Evolutionary conservation across 2,329 filamentous ascomycete genomes (phyloP), one percentile per base, ranked within the genome.

Genomic region (Phialophora tarda): DNA sequence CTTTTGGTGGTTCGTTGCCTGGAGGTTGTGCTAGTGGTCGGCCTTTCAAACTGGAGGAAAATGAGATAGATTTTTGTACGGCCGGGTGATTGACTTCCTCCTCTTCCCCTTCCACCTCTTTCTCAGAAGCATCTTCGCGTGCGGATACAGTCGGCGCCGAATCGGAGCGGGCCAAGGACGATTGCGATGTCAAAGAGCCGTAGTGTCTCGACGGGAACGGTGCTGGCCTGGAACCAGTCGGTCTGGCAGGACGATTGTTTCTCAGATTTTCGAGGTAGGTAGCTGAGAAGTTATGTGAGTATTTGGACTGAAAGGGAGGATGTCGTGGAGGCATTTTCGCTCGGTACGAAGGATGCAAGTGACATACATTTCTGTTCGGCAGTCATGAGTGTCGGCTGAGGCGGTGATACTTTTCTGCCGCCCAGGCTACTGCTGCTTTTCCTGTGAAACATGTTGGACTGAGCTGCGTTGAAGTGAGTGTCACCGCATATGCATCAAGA

Each of bases 251-350:
- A 63, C 84, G 83, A 74, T 85, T 86, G 64, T 79, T 81, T 71
- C 87, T 84, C 28, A 89, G 82, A 67, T 87, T 85, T 69, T 84
- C 82, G 55, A 89, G 79, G 75, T 88, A 89, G 64, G 78, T 82
- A 65, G 84, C 86, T 89, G 75, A 70, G 69, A 62, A 63, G 24
- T 51, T 41, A 34, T 64, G 68, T 71, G 67, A 73, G 71, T 64
- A 73, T 60, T 61, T 70, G 41, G 66, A 68, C 63, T 59, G 60
- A 48, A 67, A 71, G 65, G 70, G 61, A 64, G 61, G 65, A 56
- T 66, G 66, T 66, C 64, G 64, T 47, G 63, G 67, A 63, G 63
- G 62, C 67, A 70, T 65, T 38, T 30, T 53, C 41, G 48, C 59
- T 44, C 1, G 26, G 21, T 53, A 28, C 28, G 34, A 26, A 48